Evolutionary conservation across 768 basidiomycete genomes (phyloP).

Genomic region (Leucosporidium scottii): DNA sequence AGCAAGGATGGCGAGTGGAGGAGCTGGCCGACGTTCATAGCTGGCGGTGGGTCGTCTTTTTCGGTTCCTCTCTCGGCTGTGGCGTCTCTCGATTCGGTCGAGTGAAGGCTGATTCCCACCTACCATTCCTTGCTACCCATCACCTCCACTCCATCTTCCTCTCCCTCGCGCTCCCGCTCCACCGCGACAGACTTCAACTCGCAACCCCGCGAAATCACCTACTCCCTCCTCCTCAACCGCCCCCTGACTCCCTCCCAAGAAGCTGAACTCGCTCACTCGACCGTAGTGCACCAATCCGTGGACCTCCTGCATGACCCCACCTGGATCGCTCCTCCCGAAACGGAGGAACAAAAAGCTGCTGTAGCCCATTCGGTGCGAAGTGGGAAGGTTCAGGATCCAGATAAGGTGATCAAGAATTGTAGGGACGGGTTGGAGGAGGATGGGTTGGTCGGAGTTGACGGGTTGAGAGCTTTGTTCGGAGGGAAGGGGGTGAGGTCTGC

Average conservation of each 20-base stretch:
- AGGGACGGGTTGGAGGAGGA: conserved; percentile 56
- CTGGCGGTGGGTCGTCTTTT: conserved; percentile 58
- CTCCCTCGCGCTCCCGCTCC: neutral
- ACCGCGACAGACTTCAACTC: conserved; percentile 76
- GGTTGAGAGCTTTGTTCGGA: conserved; percentile 52
- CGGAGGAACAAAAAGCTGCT: conserved; percentile 38
- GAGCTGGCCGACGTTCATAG: conserved; percentile 71
- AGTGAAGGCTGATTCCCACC: too few relatives aligned
- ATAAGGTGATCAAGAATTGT: conserved; percentile 66
- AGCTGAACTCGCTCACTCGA: conserved; percentile 42
- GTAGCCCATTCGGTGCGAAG: conserved; percentile 38
- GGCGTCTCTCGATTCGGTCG: too few relatives aligned
- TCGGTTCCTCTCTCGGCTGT: too few relatives aligned
- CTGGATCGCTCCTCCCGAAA: conserved; percentile 13
- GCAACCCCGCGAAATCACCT: conserved; percentile 69
- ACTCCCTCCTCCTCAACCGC: conserved; percentile 65
- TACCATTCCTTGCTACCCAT: neutral
- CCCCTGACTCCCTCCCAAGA: conserved; percentile 48
- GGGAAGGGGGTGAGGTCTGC: conserved; percentile 10
- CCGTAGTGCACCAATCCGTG: conserved; percentile 27
- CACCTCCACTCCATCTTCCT: neutral
- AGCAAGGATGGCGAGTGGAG: conserved; percentile 41
- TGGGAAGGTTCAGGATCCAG: conserved; percentile 57
- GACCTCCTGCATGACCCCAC: conserved; percentile 26
- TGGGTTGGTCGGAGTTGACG: conserved; percentile 58